Evolutionary conservation across 257 asterid species (phyloP).

Genomic region (Gentiana straminea): DNA sequence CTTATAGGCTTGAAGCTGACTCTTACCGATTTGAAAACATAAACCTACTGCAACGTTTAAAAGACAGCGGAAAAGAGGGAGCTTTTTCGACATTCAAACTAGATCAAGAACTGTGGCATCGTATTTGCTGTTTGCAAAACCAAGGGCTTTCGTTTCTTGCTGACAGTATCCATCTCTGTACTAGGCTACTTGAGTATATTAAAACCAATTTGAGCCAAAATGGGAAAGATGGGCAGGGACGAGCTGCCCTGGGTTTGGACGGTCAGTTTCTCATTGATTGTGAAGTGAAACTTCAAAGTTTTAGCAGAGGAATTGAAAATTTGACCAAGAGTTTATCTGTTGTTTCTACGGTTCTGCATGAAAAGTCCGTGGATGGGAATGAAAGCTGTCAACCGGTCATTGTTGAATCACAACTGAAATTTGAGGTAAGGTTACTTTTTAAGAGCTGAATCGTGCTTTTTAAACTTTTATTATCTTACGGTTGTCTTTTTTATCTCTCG

Average conservation of each 20-base stretch:
- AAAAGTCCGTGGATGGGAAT: conserved; percentile 27
- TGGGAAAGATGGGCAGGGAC: conserved; percentile 22
- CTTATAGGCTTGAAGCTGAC: conserved; percentile 54
- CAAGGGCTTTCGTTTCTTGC: conserved; percentile 63
- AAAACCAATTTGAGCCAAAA: conserved; percentile 32
- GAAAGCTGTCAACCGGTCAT: conserved; percentile 26
- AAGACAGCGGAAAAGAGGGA: conserved; percentile 47
- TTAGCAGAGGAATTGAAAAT: conserved; percentile 63
- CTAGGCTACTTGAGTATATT: conserved; percentile 50
- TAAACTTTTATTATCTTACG: neutral
- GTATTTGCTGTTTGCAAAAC: conserved; percentile 58
- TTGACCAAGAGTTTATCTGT: conserved; percentile 44
- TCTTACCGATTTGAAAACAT: conserved; percentile 85
- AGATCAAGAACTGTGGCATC: conserved; percentile 70
- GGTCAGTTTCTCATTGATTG: conserved; percentile 63
- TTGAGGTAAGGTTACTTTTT: conserved; percentile 39
- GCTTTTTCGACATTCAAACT: conserved; percentile 61
- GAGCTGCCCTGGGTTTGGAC: conserved; percentile 25
- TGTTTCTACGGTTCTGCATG: conserved; percentile 38
- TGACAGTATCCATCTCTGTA: conserved; percentile 62
- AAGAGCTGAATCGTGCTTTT: neutral
- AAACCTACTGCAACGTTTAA: conserved; percentile 68
- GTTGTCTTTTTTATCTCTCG: conserved; percentile 6
- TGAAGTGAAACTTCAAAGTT: conserved; percentile 86
- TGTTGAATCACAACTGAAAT: conserved; percentile 21